Evolutionary conservation across 2,329 filamentous ascomycete genomes (phyloP), one percentile per base, ranked within the genome.

Genomic region (Trichothecium roseum): DNA sequence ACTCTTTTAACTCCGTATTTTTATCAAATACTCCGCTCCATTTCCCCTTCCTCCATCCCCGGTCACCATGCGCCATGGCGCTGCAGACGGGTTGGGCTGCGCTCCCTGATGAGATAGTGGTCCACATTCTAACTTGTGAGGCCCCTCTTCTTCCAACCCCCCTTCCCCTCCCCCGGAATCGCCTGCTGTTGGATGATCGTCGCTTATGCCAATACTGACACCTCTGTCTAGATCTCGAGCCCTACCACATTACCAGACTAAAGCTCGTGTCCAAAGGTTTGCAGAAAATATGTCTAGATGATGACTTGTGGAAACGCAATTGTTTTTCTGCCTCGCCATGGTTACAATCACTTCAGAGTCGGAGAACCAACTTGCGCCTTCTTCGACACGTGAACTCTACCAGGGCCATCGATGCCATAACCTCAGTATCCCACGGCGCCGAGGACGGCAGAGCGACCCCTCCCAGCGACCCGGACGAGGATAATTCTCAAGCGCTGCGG

Each of bases 311-410:
- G 88, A 81, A 81, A 42, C 60, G 69, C 3, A 68, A 79, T 51
- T 88, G 82, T 54, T 85, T 91, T 53, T 68, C 78, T 26, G 64
- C 77, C 39, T 89, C 84, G 13, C 54, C 67, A 24, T 80, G 79
- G 53, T 72, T 81, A 48, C 68, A 74, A 22, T 61, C 66, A n/a
- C 69, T 84, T 17, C 68, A 67, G 39, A 49, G 44, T n/a, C 51
- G 54, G 24, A 53, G 53, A 18, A 43, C 40, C 16, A 49, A 71
- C 8, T 50, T 60, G 33, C 35, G 22, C 28, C 22, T 15, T 20
- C 17, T 34, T 33, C 18, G 28, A n/a, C 3, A n/a, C 13, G 12
- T 14, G 28, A 35, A 16, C 24, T 18, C 17, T 6, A 8, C 18
- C 5, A 14, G 7, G 32, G 7, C 16, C 10, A 17, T 17, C 13